phyloP scores from a whole-genome alignment of 371 early-diverging fungal species.

The Amoeboaphelidium protococcarum region DNA sequence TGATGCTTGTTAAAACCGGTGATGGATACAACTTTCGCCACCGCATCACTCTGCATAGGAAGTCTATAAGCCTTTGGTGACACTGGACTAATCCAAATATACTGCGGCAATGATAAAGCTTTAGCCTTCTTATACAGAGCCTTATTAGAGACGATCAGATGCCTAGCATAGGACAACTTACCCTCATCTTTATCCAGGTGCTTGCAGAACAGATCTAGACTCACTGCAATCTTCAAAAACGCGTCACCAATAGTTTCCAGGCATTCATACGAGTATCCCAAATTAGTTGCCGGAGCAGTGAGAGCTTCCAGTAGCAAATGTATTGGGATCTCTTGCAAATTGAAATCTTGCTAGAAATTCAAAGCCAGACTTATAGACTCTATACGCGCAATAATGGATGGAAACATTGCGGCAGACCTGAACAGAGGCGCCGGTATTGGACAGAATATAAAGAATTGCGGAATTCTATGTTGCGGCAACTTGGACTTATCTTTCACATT shows the following conservation, averaged over 20 bases:
- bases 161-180: constrained; percentile 35
- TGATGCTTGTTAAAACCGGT: too few species aligned
- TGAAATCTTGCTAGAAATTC: neutral
- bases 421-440: neutral
- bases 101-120: constrained; percentile 14
- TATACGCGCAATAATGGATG: neutral
- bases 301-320: constrained; percentile 19
- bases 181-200: constrained; percentile 56
- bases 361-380: neutral
- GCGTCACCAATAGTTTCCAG: constrained; percentile 85
- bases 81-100: constrained; percentile 6
- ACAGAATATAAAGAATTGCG: neutral
- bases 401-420: neutral
- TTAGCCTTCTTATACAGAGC: constrained; percentile 29
- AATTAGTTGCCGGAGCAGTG: constrained; percentile 34
- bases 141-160: constrained; percentile 43
- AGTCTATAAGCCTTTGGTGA: neutral
- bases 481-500: neutral
- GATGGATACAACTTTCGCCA: too few species aligned
- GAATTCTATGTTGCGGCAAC: neutral
- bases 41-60: too few species aligned
- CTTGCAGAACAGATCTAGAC: constrained; percentile 42
- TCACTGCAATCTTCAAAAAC: constrained; percentile 58
- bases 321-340: neutral
- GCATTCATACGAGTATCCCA: constrained; percentile 62